Percentiles rank a stretch among this genome's conserved stretches.
Evolutionary conservation across 2,329 filamentous ascomycete species (phyloP).

Genomic region (Coniella vitis): DNA sequence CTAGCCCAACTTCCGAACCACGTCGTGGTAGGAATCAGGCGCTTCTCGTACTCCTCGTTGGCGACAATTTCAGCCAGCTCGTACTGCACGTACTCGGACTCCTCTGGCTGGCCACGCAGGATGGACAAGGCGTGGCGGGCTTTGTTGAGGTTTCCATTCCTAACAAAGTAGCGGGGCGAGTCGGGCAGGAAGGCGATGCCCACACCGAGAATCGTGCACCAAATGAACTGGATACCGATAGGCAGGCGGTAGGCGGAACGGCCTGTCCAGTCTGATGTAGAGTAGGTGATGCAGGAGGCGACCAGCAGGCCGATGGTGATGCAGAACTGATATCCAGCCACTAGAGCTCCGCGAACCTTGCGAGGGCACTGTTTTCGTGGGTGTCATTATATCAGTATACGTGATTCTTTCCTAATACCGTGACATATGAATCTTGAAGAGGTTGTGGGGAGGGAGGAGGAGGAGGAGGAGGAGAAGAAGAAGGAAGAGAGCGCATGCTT

Average conservation of each 20-base stretch:
- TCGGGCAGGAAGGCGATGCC: constrained; percentile 41
- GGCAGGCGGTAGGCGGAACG: constrained; percentile 65
- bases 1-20: constrained; percentile 55
- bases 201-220: constrained; percentile 31
- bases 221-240: constrained; percentile 59
- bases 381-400: constrained; percentile 19
- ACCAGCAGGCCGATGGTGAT: constrained; percentile 68
- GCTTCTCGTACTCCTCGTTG: constrained; percentile 64
- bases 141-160: constrained; percentile 54
- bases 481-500: constrained; percentile 25
- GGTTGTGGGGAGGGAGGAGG: not conserved
- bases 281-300: constrained; percentile 62
- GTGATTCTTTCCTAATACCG: constrained; percentile 12
- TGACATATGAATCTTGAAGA: too few species aligned
- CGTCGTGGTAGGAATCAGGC: constrained; percentile 48
- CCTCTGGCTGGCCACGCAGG: constrained; percentile 57
- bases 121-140: constrained; percentile 51
- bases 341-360: constrained; percentile 64
- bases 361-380: constrained; percentile 32
- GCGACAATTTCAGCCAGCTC: constrained; percentile 69
- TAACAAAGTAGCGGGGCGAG: constrained; percentile 67
- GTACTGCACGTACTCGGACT: constrained; percentile 59
- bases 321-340: constrained; percentile 71
- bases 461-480: too few species aligned
- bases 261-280: constrained; percentile 50